A percentile compares a stretch with the other conserved stretches of the same genome.
These are phyloP conservation scores for Ophiostoma triangulosporum DNA, from an alignment of 2,329 filamentous ascomycete species.

Conservation along the genomic window DNA sequence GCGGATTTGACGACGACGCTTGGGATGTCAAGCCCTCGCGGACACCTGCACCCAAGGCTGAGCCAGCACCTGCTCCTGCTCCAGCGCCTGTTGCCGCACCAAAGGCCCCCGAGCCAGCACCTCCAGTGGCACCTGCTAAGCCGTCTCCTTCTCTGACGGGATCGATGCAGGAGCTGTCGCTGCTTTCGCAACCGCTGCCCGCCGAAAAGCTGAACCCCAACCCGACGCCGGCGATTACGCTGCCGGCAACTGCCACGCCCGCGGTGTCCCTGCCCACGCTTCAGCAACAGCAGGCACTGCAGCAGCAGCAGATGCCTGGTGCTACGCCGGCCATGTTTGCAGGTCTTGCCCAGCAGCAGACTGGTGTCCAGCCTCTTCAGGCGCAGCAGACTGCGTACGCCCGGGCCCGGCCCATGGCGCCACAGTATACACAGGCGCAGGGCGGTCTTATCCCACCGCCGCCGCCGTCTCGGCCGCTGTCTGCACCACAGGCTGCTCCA, in stretches of 20 bases:
- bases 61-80: conserved; percentile 22
- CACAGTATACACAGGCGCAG: conserved; percentile 45
- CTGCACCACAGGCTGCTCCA: conserved; percentile 72
- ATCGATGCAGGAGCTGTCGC: conserved; percentile 46
- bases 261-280: conserved; percentile 15
- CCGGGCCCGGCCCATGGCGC: conserved; percentile 58
- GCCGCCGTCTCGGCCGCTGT: conserved; percentile 65
- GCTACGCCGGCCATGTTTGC: conserved; percentile 48
- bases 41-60: conserved; percentile 19
- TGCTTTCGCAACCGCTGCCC: conserved; percentile 38
- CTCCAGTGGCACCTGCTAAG: conserved; percentile 20
- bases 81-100: conserved; percentile 27
- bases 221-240: conserved; percentile 20
- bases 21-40: conserved; percentile 81
- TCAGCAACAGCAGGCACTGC: conserved; percentile 21
- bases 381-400: conserved; percentile 29
- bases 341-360: conserved; percentile 33
- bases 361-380: conserved; percentile 25
- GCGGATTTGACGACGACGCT: conserved; percentile 87
- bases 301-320: conserved; percentile 28
- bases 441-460: conserved; percentile 54
- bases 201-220: conserved; percentile 28
- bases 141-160: conserved; percentile 46
- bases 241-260: conserved; percentile 21
- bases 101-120: conserved; percentile 23